Conservation (phyloP, 2,329 filamentous ascomycete species). For the Aspergillus sp. region DNA sequence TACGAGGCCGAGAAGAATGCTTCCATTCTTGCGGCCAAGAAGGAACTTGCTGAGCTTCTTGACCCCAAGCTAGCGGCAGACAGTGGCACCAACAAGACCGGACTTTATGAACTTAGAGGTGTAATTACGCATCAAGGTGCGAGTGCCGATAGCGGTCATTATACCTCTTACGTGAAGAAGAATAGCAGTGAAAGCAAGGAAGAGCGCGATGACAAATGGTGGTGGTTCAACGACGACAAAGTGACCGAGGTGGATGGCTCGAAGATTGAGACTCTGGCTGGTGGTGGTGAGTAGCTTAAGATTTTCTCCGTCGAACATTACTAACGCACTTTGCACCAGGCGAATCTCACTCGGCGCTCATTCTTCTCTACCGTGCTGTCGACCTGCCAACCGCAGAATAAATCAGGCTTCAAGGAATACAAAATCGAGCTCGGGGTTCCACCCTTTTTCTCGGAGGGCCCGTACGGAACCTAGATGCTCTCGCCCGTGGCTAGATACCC, state of each 20-base stretch:
- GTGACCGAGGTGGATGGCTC: conserved; percentile 89
- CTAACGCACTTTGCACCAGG: conserved; percentile 37
- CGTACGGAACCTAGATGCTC: too few relatives aligned
- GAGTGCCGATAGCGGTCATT: conserved; percentile 96
- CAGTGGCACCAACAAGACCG: conserved; percentile 86
- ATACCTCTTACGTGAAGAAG: conserved; percentile 98
- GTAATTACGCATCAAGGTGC: conserved; percentile 96
- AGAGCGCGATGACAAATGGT: conserved; percentile 91
- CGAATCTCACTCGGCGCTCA: conserved; percentile 56
- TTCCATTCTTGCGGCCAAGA: conserved; percentile 78
- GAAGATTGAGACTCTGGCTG: conserved; percentile 86
- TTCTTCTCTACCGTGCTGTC: conserved; percentile 56
- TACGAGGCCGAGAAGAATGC: conserved; percentile 83
- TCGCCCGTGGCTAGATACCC: too few relatives aligned
- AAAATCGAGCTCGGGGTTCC: background rate
- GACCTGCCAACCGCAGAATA: conserved; percentile 47
- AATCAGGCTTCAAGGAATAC: background rate
- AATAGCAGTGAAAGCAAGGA: conserved; percentile 72
- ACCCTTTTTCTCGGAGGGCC: too few relatives aligned
- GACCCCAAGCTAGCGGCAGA: conserved; percentile 75
- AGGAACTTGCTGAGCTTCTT: conserved; percentile 81
- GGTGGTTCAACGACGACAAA: conserved; percentile 99
- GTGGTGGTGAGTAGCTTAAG: conserved; percentile 67
- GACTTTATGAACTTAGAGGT: conserved; percentile 90
- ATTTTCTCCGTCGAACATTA: background rate